Percentiles rank a stretch among this genome's conserved stretches.
phyloP scores from a whole-genome alignment of 2,329 filamentous ascomycete genomes.

The Colletotrichum spinosum region DNA sequence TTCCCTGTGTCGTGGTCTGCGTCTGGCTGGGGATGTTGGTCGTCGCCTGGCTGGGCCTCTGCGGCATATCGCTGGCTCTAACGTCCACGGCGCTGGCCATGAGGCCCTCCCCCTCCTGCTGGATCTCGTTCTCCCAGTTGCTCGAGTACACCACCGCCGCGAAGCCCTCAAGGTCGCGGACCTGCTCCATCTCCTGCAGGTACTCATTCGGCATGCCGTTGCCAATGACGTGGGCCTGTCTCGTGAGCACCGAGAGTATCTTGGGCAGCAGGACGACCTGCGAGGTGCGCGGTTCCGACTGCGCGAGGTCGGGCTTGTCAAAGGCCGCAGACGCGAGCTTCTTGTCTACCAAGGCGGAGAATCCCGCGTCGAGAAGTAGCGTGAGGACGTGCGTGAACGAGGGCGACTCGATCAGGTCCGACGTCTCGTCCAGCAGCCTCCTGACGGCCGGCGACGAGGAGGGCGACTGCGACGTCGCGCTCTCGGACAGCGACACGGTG shows the following conservation, averaged over 20 bases:
- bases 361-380: slow-evolving; percentile 87
- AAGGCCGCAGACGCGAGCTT: slow-evolving; percentile 86
- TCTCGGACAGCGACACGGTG: slow-evolving; percentile 48
- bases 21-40: slow-evolving; percentile 35
- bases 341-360: slow-evolving; percentile 84
- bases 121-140: slow-evolving; percentile 79
- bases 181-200: slow-evolving; percentile 79
- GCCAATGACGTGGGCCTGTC: slow-evolving; percentile 91
- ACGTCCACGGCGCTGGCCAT: slow-evolving; percentile 52
- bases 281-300: slow-evolving; percentile 49
- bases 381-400: slow-evolving; percentile 89
- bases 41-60: slow-evolving; percentile 34
- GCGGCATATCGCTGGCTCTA: slow-evolving; percentile 41
- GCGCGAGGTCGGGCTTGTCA: slow-evolving; percentile 61
- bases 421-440: slow-evolving; percentile 92
- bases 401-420: slow-evolving; percentile 94
- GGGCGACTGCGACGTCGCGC: slow-evolving; percentile 49
- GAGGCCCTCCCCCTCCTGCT: slow-evolving; percentile 54
- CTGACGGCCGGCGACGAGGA: slow-evolving; percentile 73
- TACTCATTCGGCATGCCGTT: slow-evolving; percentile 80
- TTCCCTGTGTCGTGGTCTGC: slow-evolving; percentile 41
- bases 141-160: slow-evolving; percentile 89
- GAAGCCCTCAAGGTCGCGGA: slow-evolving; percentile 83
- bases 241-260: slow-evolving; percentile 87
- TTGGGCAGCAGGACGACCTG: slow-evolving; percentile 83